These are phyloP conservation scores for Globomyces sp. DNA, from an alignment of 371 early-diverging fungal genomes.

Conservation along the genomic window DNA sequence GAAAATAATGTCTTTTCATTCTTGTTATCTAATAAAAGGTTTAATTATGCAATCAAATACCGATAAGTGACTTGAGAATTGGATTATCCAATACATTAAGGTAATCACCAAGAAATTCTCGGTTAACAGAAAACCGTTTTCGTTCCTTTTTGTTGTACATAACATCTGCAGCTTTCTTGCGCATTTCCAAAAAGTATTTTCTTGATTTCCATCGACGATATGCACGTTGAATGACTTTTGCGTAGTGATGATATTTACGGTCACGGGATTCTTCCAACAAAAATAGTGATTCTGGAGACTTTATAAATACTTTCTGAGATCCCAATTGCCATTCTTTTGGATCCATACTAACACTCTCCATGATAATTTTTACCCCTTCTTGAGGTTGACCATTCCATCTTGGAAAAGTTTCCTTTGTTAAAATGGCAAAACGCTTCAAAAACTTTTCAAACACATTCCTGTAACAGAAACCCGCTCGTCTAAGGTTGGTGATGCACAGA, in stretches of 20 bases:
- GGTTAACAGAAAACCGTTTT: constrained; percentile 80
- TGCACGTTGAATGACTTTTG: constrained; percentile 89
- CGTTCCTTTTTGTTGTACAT: constrained; percentile 87
- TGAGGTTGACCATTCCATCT: constrained; percentile 72
- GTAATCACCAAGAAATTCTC: constrained; percentile 92
- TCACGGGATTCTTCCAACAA: constrained; percentile 90
- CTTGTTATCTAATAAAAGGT: constrained; percentile 47
- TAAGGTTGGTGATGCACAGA: background rate
- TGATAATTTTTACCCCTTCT: constrained; percentile 74
- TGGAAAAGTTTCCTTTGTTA: constrained; percentile 81
- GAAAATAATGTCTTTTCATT: constrained; percentile 49
- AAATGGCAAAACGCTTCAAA: constrained; percentile 72
- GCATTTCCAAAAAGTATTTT: constrained; percentile 83
- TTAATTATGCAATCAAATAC: constrained; percentile 38
- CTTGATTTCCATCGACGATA: constrained; percentile 89
- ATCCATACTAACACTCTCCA: constrained; percentile 82
- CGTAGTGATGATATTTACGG: constrained; percentile 95
- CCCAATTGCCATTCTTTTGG: constrained; percentile 95
- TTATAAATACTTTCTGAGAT: constrained; percentile 89
- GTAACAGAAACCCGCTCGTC: constrained; percentile 96
- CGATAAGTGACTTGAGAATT: constrained; percentile 56
- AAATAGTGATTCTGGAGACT: constrained; percentile 94
- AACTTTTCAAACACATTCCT: constrained; percentile 89
- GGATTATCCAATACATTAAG: constrained; percentile 67
- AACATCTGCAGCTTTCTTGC: constrained; percentile 92